These are phyloP conservation scores for Arctostaphylos glauca DNA, from an alignment of 148 eudicot species.

Conservation along the genomic window DNA sequence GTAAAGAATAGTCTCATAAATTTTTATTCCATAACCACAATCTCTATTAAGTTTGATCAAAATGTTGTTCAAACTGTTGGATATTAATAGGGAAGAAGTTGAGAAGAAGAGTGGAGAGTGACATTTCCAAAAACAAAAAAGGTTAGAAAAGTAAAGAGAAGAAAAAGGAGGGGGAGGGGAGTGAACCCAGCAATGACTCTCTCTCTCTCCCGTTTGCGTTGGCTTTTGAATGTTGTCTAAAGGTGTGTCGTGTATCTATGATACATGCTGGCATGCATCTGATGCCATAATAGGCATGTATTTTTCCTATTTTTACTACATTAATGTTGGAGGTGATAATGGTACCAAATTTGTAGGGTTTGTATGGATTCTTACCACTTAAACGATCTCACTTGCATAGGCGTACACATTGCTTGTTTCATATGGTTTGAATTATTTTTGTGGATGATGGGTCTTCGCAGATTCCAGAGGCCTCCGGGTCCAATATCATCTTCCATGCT, in stretches of 20 bases:
- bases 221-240: not conserved
- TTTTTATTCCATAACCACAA: not conserved
- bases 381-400: not conserved
- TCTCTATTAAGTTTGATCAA: not conserved
- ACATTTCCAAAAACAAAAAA: not conserved
- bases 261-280: no score
- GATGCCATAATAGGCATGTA: not conserved
- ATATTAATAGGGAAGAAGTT: not conserved
- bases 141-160: not conserved
- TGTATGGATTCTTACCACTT: not conserved
- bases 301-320: not conserved
- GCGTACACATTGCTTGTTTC: no score
- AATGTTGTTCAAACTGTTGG: not conserved
- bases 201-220: not conserved
- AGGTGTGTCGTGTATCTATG: not conserved
- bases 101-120: not conserved
- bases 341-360: not conserved
- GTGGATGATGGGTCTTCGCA: constrained; percentile 21
- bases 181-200: not conserved
- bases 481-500: constrained; percentile 83
- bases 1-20: not conserved
- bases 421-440: not conserved
- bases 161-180: not conserved
- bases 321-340: not conserved
- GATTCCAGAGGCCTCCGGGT: constrained; percentile 95